phyloP scores from a whole-genome alignment of 345 rosid species.

The Gossypium ekmanianum region DNA sequence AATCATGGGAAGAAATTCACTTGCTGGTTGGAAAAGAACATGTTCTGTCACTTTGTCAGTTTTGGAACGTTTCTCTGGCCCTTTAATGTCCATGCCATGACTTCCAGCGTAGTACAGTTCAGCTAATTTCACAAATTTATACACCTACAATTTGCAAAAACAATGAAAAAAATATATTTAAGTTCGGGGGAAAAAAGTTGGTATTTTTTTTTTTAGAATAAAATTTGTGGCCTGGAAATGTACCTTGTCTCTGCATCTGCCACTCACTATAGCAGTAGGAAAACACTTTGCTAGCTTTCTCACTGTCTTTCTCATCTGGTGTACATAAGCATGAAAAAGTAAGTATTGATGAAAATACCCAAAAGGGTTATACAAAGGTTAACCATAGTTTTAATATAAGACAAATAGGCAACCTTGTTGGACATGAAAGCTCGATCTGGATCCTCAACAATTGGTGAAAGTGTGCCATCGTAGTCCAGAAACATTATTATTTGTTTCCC shows the following conservation, averaged over 20 bases:
- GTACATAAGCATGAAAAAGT: not conserved
- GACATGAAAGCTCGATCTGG: slow-evolving; percentile 97
- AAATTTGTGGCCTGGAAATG: slow-evolving; percentile 10
- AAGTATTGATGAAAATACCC: too few species aligned
- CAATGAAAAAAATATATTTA: not conserved
- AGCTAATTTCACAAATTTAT: slow-evolving; percentile 70
- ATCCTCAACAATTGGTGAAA: slow-evolving; percentile 88
- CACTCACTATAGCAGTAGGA: slow-evolving; percentile 92
- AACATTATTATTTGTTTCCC: slow-evolving; percentile 94
- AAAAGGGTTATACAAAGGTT: not conserved
- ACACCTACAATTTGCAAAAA: slow-evolving; percentile 46
- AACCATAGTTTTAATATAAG: too few species aligned
- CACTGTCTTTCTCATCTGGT: slow-evolving; percentile 84
- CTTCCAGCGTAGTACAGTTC: slow-evolving; percentile 98
- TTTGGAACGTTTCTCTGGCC: slow-evolving; percentile 59
- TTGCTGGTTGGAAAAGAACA: slow-evolving; percentile 77
- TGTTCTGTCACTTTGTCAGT: slow-evolving; percentile 48
- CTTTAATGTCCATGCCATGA: slow-evolving; percentile 99
- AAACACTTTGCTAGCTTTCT: slow-evolving; percentile 55
- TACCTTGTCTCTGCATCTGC: slow-evolving; percentile 96
- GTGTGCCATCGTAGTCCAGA: slow-evolving; percentile 92
- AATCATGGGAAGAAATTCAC: slow-evolving; percentile 74
- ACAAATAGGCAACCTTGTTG: slow-evolving; percentile 42
- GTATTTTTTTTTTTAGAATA: not conserved
- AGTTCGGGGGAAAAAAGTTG: too few species aligned